Evolutionary conservation across 768 basidiomycete genomes (phyloP).

Genomic region (Clavaria fumosa): DNA sequence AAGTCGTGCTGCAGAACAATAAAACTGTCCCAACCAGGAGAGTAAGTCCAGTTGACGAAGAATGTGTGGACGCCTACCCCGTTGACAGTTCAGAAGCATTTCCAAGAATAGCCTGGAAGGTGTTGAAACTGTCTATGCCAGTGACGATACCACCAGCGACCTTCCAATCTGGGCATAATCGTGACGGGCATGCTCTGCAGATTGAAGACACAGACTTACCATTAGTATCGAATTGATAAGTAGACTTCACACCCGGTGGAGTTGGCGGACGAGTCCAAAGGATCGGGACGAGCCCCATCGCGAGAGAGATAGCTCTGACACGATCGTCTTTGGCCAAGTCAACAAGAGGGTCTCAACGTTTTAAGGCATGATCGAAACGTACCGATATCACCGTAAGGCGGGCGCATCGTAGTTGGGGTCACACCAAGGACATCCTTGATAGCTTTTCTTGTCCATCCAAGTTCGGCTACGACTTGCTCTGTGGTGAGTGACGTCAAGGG

Average conservation of each 20-base stretch:
- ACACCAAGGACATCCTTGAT: conserved; percentile 67
- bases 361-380: conserved; percentile 4
- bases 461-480: conserved; percentile 78
- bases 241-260: conserved; percentile 29
- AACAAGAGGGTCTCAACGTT: conserved; percentile 1
- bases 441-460: conserved; percentile 82
- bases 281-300: conserved; percentile 85
- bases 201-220: conserved; percentile 24
- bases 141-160: conserved; percentile 63
- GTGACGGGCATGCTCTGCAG: neutral
- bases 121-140: conserved; percentile 47
- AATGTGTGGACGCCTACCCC: conserved; percentile 28
- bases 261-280: conserved; percentile 65
- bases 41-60: neutral
- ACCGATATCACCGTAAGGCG: conserved; percentile 75
- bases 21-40: conserved; percentile 36
- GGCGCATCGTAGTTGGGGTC: conserved; percentile 64
- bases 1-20: conserved; percentile 84
- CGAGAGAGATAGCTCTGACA: conserved; percentile 76
- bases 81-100: conserved; percentile 46
- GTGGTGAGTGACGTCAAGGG: conserved; percentile 57
- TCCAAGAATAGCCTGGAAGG: conserved; percentile 59
- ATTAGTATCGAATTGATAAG: conserved; percentile 64
- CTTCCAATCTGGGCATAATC: conserved; percentile 50
- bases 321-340: conserved; percentile 50